Percentiles rank a stretch among this genome's conserved stretches.
Conservation (phyloP, 768 basidiomycete genomes). For the Clavulina sp. region DNA sequence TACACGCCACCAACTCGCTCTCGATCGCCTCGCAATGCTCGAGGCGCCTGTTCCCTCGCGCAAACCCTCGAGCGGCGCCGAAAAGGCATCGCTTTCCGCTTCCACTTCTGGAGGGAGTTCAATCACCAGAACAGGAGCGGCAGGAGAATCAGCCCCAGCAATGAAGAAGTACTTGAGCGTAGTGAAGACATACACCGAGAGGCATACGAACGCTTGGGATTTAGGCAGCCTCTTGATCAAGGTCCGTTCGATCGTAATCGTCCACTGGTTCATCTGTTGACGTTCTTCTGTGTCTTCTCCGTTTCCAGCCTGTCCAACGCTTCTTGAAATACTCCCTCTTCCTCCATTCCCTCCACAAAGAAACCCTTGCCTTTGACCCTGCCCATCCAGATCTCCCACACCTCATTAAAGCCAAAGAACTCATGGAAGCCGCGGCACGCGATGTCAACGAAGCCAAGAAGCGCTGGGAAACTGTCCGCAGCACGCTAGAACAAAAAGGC, state of each 20-base stretch:
- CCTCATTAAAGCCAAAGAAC: slow-evolving; percentile 33
- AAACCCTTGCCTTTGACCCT: slow-evolving; percentile 36
- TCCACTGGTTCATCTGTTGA: background rate
- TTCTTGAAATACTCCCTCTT: slow-evolving; percentile 88
- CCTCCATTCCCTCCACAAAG: slow-evolving; percentile 54
- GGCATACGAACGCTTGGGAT: slow-evolving; percentile 79
- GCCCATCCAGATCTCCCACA: slow-evolving; percentile 45
- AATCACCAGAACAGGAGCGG: too few species aligned
- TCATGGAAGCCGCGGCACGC: slow-evolving; percentile 55
- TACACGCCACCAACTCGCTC: slow-evolving; percentile 56
- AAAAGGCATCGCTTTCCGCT: background rate
- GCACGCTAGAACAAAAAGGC: slow-evolving; percentile 36
- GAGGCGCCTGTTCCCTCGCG: slow-evolving; percentile 22
- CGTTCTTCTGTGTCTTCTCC: background rate
- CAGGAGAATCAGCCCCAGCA: slow-evolving; percentile 25
- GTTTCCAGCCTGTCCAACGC: slow-evolving; percentile 60
- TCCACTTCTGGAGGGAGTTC: background rate
- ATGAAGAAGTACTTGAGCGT: slow-evolving; percentile 49
- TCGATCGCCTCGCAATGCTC: slow-evolving; percentile 43
- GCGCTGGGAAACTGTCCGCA: slow-evolving; percentile 61
- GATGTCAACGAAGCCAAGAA: slow-evolving; percentile 66
- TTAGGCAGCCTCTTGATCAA: slow-evolving; percentile 89
- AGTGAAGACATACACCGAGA: slow-evolving; percentile 46
- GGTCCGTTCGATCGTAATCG: background rate
- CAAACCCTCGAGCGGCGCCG: too few species aligned